phyloP scores from a whole-genome alignment of 257 asterid species.

The Solanum paucissectum region DNA sequence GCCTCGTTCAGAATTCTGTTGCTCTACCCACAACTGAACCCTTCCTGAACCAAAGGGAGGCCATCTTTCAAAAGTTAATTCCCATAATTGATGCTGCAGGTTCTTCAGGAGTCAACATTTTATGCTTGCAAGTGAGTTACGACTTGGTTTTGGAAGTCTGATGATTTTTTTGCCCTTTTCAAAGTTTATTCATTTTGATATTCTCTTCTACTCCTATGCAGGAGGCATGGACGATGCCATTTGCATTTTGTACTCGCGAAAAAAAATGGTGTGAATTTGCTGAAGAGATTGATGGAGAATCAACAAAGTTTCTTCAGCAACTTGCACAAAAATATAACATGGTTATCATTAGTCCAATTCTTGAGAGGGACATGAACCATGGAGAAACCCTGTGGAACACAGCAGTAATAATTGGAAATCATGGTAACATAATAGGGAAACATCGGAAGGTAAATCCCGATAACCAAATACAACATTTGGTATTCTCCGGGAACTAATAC shows the following conservation, averaged over 20 bases:
- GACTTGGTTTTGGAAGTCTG: background rate
- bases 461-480: background rate
- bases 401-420: slow-evolving; percentile 81
- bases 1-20: slow-evolving; percentile 76
- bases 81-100: slow-evolving; percentile 94
- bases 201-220: slow-evolving; percentile 10
- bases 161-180: background rate
- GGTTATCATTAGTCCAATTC: slow-evolving; percentile 88
- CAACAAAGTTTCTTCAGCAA: slow-evolving; percentile 79
- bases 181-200: background rate
- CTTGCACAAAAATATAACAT: slow-evolving; percentile 71
- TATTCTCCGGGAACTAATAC: background rate
- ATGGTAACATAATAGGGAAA: slow-evolving; percentile 85
- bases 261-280: slow-evolving; percentile 96
- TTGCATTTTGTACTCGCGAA: slow-evolving; percentile 97
- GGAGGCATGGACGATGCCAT: slow-evolving; percentile 99
- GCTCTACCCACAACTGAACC: slow-evolving; percentile 70
- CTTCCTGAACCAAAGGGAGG: slow-evolving; percentile 59
- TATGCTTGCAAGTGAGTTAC: slow-evolving; percentile 77
- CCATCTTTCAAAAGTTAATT: slow-evolving; percentile 53
- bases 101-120: slow-evolving; percentile 66
- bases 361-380: slow-evolving; percentile 86
- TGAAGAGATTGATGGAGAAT: slow-evolving; percentile 86
- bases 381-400: slow-evolving; percentile 94
- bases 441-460: slow-evolving; percentile 69